Base-by-base conservation (phyloP, 495 filamentous ascomycete species). In the Physcia stellaris region DNA sequence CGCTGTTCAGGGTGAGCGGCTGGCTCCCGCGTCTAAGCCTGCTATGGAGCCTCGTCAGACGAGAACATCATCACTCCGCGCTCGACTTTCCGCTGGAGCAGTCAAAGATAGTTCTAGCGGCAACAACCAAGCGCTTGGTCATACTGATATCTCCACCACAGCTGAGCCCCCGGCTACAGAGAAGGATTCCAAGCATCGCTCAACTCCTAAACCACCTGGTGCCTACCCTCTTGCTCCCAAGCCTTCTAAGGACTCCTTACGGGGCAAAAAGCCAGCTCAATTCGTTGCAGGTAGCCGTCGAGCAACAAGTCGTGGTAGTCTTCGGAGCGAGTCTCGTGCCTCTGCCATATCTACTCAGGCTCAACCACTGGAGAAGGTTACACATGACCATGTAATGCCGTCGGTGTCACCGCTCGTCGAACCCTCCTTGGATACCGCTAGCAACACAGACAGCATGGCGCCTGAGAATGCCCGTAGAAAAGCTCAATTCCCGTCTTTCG, bases 251-350 rank as follows among this genome's bases (percentile, higher is more conserved):
- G 46, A 42, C 7, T 45, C 39, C 13, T 23, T 48, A 19, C 24
- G 47, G 18, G 35, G 24, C 29, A 49, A 43, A 39, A 46, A 42
- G 12, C 49, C 49, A 17, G 49, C 49, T 22, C 39, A 42, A 28
- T 46, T 52, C n/a, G 37, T 52, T 26, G 49, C 39, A 21, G 49
- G 43, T 32, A 53, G 46, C 29, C 47, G 50, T 23, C 50, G 50
- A 4, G 29, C 47, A 19, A 20, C 23, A 16, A 53, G 50, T 20
- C 50, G 43, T 16, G 34, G 40, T 16, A 47, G 43, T 36, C 15
- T 45, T 24, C 46, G 42, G 10, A 39, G 28, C 11, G 49, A 49
- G 1, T 32, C 28, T 12, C 37, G 45, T 24, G 46, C 27, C 17
- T 19, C 41, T 15, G 45, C 24, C 16, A 41, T 38, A 18, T 35